phyloP scores from a whole-genome alignment of 1,284 basidiomycete species.

The Neonothopanus nambi region DNA sequence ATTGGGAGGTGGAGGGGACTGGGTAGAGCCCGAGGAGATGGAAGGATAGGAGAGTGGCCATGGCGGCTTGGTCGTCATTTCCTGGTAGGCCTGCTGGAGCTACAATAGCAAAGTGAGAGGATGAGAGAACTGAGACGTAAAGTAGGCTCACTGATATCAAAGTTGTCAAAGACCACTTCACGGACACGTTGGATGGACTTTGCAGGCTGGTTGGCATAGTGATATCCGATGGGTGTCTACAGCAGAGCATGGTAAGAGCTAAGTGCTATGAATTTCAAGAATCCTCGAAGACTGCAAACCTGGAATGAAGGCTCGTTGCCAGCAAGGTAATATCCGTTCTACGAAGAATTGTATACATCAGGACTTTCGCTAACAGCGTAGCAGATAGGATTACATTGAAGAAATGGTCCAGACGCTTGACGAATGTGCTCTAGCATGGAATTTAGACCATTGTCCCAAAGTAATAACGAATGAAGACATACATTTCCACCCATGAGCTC shows the following conservation, averaged over 20 bases:
- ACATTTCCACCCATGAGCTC: conserved; percentile 61
- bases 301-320: conserved; percentile 69
- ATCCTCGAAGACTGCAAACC: conserved; percentile 30
- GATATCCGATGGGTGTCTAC: conserved; percentile 55
- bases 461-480: conserved; percentile 9
- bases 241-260: not conserved
- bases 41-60: conserved; percentile 63
- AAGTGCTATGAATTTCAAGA: no score
- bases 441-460: not conserved
- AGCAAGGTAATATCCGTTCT: conserved; percentile 50
- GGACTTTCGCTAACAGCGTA: not conserved
- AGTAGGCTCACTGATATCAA: conserved; percentile 46
- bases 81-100: conserved; percentile 52
- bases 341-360: conserved; percentile 17
- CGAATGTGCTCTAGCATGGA: conserved; percentile 42
- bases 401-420: conserved; percentile 62
- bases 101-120: conserved; percentile 17
- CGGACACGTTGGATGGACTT: conserved; percentile 55
- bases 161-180: conserved; percentile 53
- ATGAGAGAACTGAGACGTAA: not conserved
- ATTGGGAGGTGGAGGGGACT: conserved; percentile 55
- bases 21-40: conserved; percentile 68
- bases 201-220: conserved; percentile 56
- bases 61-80: conserved; percentile 70
- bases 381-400: conserved; percentile 50